phyloP scores from a whole-genome alignment of 805 yeast species.

The Zygotorulaspora sp. region DNA sequence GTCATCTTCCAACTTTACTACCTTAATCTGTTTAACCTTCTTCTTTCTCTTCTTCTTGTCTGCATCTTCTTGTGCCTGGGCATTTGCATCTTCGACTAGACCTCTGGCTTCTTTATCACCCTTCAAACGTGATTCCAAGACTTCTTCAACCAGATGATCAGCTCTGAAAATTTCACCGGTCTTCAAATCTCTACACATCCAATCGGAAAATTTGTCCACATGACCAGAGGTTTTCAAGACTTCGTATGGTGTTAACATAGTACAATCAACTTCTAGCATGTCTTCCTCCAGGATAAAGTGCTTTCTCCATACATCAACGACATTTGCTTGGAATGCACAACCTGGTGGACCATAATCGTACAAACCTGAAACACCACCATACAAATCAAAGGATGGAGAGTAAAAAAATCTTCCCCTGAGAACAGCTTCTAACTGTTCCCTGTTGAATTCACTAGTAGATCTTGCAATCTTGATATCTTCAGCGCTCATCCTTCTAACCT shows the following conservation, averaged over 20 bases:
- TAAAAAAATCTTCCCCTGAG: conserved; percentile 93
- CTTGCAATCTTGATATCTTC: conserved; percentile 33
- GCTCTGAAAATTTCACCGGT: conserved; percentile 99
- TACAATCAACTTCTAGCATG: conserved; percentile 97
- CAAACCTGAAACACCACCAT: conserved; percentile 97
- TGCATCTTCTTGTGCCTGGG: conserved; percentile 61
- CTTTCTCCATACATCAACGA: conserved; percentile 94
- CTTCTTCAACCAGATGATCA: conserved; percentile 97
- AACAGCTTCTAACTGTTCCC: conserved; percentile 86
- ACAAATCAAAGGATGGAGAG: conserved; percentile 95
- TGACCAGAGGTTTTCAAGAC: conserved; percentile 98
- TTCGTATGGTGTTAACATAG: conserved; percentile 96
- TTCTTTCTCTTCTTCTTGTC: conserved; percentile 91
- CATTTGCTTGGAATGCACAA: conserved; percentile 94
- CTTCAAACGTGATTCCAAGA: conserved; percentile 88
- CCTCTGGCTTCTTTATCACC: conserved; percentile 99
- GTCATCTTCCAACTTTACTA: conserved; percentile 76
- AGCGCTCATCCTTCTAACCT: conserved; percentile 31
- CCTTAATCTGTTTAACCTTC: conserved; percentile 93
- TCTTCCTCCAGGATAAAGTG: conserved; percentile 97
- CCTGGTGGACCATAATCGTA: conserved; percentile 99
- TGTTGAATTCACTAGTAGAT: conserved; percentile 48
- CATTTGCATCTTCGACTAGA: conserved; percentile 46
- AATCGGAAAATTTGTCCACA: conserved; percentile 97
- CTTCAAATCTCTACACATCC: conserved; percentile 96